Conservation (phyloP, 352 stramenopile genomes). For the Pythium rhizo-oryzae region DNA sequence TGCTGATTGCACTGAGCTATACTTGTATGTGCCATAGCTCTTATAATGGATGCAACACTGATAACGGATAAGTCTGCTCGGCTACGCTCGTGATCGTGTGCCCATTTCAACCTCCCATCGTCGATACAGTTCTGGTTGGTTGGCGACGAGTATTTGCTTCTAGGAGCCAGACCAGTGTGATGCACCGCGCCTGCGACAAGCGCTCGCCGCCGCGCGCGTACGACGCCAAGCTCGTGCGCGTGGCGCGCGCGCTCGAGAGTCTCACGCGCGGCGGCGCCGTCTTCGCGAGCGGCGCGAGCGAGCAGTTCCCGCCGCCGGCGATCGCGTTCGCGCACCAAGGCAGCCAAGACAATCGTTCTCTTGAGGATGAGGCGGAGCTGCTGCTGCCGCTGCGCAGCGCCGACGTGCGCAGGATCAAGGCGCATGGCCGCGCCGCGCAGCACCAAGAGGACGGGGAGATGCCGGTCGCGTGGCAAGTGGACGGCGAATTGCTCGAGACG, state of each 20-base stretch:
- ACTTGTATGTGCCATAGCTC: too few relatives aligned
- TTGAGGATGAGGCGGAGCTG: neutral
- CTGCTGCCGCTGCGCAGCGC: neutral
- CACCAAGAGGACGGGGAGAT: neutral
- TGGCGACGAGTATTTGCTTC: too few relatives aligned
- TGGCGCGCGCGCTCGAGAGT: neutral
- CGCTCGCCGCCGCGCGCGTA: too few relatives aligned
- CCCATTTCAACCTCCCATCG: too few relatives aligned
- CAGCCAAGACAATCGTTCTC: too few relatives aligned
- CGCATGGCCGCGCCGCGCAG: neutral
- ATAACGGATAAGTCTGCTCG: too few relatives aligned
- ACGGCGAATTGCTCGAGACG: neutral
- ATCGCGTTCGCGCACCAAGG: neutral
- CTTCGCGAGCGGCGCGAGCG: neutral
- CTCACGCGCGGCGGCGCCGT: neutral
- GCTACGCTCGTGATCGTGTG: too few relatives aligned
- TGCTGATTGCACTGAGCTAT: too few relatives aligned
- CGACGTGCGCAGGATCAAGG: neutral
- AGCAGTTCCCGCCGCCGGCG: conserved; percentile 5
- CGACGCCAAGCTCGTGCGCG: neutral
- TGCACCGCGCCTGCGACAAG: too few relatives aligned
- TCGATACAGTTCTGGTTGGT: too few relatives aligned
- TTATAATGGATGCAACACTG: too few relatives aligned
- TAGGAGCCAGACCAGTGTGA: too few relatives aligned
- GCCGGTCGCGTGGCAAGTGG: neutral